A percentile compares a stretch with the other conserved stretches of the same genome.
Evolutionary conservation across 1,139 yeast genomes (phyloP).

Genomic region (Nakaseomyces kungkrabaensis): DNA sequence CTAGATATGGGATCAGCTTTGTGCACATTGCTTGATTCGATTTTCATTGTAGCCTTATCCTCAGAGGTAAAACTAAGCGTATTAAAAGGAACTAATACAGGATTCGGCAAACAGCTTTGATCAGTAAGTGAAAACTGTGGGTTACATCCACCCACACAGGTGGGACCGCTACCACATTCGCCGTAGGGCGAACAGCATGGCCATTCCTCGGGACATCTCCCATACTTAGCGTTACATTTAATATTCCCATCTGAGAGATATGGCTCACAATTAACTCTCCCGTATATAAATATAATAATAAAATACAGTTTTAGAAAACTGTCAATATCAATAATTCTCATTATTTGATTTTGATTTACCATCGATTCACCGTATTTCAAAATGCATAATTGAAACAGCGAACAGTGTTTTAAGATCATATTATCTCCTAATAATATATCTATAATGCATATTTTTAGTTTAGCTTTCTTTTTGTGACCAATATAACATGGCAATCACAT

Average conservation of each 20-base stretch:
- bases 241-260: not conserved
- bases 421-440: too few relatives aligned
- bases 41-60: not conserved
- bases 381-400: too few relatives aligned
- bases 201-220: constrained; percentile 51
- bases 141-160: constrained; percentile 79
- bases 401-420: too few relatives aligned
- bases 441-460: too few relatives aligned
- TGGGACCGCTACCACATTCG: constrained; percentile 71
- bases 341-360: too few relatives aligned
- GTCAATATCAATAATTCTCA: not conserved
- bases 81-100: constrained; percentile 17
- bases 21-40: not conserved
- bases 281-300: not conserved
- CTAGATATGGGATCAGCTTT: not conserved
- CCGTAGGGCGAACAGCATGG: constrained; percentile 87
- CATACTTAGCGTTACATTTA: constrained; percentile 38
- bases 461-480: too few relatives aligned
- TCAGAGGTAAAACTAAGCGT: not conserved
- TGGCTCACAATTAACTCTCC: not conserved
- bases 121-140: constrained; percentile 52
- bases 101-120: constrained; percentile 54
- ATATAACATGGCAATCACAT: too few relatives aligned
- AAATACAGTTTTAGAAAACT: not conserved
- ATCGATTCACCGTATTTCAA: too few relatives aligned